phyloP scores from a whole-genome alignment of 768 basidiomycete species.

The Tulasnella sp. region DNA sequence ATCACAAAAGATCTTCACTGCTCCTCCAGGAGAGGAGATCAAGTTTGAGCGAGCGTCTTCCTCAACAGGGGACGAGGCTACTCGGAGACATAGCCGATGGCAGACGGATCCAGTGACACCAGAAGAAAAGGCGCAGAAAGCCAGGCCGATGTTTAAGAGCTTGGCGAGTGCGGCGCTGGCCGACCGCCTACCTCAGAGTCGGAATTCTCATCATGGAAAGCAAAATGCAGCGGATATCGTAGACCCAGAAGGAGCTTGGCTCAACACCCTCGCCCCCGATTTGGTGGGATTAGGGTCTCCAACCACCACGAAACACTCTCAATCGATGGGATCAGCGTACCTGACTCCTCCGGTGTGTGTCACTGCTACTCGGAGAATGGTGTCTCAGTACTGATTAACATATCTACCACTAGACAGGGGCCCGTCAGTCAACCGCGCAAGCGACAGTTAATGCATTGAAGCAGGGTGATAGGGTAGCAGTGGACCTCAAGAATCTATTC shows the following conservation, averaged over 20 bases:
- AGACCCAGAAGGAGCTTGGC: constrained; percentile 6
- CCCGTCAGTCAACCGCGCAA: background rate
- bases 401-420: background rate
- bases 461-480: constrained; percentile 46
- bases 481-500: constrained; percentile 51
- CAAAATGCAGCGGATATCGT: background rate
- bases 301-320: background rate
- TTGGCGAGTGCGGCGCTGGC: too few relatives aligned
- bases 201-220: too few relatives aligned
- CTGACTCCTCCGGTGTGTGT: background rate
- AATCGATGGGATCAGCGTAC: background rate
- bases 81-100: too few relatives aligned
- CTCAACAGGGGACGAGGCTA: too few relatives aligned
- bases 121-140: too few relatives aligned
- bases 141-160: too few relatives aligned
- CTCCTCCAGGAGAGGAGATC: background rate
- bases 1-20: background rate
- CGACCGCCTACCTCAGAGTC: too few relatives aligned
- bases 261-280: background rate
- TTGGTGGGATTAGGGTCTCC: background rate
- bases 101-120: too few relatives aligned
- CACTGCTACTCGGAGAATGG: background rate
- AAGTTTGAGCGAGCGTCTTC: background rate
- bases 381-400: background rate
- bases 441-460: constrained; percentile 30